Evolutionary conservation across 805 yeast species (phyloP).

Genomic region (Monosporozyma yasuniensis): DNA sequence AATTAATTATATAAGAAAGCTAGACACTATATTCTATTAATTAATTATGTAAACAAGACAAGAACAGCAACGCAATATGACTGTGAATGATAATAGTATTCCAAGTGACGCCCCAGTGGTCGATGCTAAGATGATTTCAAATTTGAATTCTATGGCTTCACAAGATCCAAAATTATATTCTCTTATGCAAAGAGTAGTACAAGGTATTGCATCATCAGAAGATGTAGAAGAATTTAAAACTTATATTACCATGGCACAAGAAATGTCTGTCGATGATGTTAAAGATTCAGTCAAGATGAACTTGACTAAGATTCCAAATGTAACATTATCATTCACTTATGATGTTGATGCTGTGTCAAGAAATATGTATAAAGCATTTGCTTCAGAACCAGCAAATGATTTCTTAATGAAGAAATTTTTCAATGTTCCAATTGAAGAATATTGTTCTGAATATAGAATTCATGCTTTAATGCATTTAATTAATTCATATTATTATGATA

Average conservation of each 20-base stretch:
- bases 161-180: constrained; percentile 55
- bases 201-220: constrained; percentile 62
- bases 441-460: constrained; percentile 17
- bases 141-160: constrained; percentile 74
- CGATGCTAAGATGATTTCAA: constrained; percentile 51
- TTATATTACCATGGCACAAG: constrained; percentile 60
- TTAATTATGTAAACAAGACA: too few relatives aligned
- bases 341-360: constrained; percentile 21
- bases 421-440: constrained; percentile 17
- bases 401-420: constrained; percentile 27
- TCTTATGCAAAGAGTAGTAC: constrained; percentile 77
- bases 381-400: constrained; percentile 20
- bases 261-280: neutral
- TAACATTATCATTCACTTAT: constrained; percentile 13
- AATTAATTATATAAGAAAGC: too few relatives aligned
- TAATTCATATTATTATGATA: constrained; percentile 20
- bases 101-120: neutral
- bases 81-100: too few relatives aligned
- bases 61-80: too few relatives aligned
- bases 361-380: constrained; percentile 25
- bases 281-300: neutral
- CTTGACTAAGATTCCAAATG: neutral
- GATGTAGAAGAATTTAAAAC: constrained; percentile 73
- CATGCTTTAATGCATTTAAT: constrained; percentile 21
- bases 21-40: too few relatives aligned